Conservation (phyloP, 768 basidiomycete genomes). For the Collybiopsis confluens region DNA sequence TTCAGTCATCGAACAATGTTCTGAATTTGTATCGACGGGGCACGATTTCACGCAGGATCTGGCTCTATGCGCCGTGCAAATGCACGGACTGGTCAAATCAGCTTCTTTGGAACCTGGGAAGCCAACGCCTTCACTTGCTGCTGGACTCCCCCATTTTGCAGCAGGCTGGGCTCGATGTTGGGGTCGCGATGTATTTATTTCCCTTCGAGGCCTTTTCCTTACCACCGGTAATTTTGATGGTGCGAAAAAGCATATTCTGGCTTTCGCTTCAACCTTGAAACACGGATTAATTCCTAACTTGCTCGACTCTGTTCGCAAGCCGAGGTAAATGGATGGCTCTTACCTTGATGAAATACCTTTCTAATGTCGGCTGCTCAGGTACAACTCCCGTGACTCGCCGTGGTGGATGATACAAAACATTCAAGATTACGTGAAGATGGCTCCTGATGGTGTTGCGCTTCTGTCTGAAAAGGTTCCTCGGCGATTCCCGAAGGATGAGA, state of each 20-base stretch:
- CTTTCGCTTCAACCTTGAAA: slow-evolving; percentile 90
- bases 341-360: neutral
- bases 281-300: slow-evolving; percentile 97
- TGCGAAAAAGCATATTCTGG: slow-evolving; percentile 86
- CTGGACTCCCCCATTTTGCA: slow-evolving; percentile 93
- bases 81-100: slow-evolving; percentile 87
- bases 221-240: slow-evolving; percentile 86
- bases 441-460: slow-evolving; percentile 79
- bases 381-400: slow-evolving; percentile 96
- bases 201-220: slow-evolving; percentile 87
- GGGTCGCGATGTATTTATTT: slow-evolving; percentile 95
- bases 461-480: slow-evolving; percentile 81
- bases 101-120: slow-evolving; percentile 80
- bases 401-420: slow-evolving; percentile 99
- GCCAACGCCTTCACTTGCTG: slow-evolving; percentile 79
- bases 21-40: slow-evolving; percentile 81
- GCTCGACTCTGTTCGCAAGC: slow-evolving; percentile 81
- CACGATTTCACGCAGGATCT: slow-evolving; percentile 89
- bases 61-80: slow-evolving; percentile 79
- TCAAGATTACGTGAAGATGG: slow-evolving; percentile 84
- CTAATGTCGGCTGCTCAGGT: slow-evolving; percentile 48
- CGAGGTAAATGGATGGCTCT: slow-evolving; percentile 48
- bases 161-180: slow-evolving; percentile 94
- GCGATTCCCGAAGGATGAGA: slow-evolving; percentile 93
- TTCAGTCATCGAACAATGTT: slow-evolving; percentile 80